These are phyloP conservation scores for Schizophyllum amplum DNA, from an alignment of 1,284 basidiomycete genomes.

Conservation along the genomic window DNA sequence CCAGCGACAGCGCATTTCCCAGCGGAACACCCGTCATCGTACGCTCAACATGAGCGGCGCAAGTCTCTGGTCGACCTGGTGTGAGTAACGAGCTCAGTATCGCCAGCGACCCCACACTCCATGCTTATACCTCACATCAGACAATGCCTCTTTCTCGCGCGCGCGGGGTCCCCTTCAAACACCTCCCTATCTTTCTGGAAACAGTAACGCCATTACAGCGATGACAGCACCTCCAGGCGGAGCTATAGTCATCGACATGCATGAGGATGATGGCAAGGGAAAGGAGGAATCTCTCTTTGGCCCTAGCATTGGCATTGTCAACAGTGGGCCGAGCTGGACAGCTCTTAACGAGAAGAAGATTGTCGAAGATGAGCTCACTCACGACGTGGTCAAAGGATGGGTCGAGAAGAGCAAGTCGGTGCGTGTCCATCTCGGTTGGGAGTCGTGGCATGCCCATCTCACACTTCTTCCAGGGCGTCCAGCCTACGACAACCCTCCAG, in stretches of 20 bases:
- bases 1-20: too few species aligned
- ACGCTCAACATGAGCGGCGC: not conserved
- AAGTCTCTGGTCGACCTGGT: not conserved
- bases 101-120: not conserved
- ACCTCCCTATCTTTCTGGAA: not conserved
- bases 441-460: not conserved
- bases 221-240: not conserved
- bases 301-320: conserved; percentile 60
- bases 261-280: not conserved
- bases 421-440: conserved; percentile 13
- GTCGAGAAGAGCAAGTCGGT: conserved; percentile 78
- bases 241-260: not conserved
- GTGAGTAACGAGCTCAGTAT: not conserved
- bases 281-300: conserved; percentile 41
- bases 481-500: conserved; percentile 84
- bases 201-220: not conserved
- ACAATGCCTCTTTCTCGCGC: not conserved
- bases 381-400: conserved; percentile 75
- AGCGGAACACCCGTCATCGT: too few species aligned
- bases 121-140: not conserved
- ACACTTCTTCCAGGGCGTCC: conserved; percentile 41
- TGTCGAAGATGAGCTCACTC: conserved; percentile 57
- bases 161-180: not conserved
- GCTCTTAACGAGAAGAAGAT: conserved; percentile 26
- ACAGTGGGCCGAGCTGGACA: conserved; percentile 45